phyloP scores from a whole-genome alignment of 73 alveolate species.

The Tetrahymena thermophila region DNA sequence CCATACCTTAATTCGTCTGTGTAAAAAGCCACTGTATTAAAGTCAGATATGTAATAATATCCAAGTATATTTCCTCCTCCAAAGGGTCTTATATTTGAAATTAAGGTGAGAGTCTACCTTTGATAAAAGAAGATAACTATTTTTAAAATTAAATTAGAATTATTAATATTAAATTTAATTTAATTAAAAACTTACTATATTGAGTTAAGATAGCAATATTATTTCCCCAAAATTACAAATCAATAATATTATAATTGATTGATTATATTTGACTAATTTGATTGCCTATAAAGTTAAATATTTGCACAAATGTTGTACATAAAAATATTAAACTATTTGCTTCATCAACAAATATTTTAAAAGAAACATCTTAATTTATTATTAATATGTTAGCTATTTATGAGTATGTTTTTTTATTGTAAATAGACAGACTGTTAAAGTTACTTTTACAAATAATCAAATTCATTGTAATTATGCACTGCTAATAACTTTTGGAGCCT shows the following conservation, averaged over 20 bases:
- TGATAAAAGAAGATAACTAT: neutral
- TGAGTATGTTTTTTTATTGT: neutral
- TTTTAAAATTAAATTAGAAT: no score
- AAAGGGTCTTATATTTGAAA: neutral
- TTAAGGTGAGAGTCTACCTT: neutral
- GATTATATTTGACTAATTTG: no score
- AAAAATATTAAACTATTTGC: neutral
- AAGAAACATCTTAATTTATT: no score
- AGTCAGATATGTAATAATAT: neutral
- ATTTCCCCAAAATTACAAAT: neutral
- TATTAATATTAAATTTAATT: no score
- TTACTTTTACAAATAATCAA: neutral
- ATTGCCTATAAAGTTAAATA: neutral
- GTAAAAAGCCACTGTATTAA: neutral
- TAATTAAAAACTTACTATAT: neutral
- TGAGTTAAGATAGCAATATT: neutral
- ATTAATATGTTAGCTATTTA: neutral
- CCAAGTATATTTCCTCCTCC: neutral
- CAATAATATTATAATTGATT: no score
- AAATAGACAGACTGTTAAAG: neutral
- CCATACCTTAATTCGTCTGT: neutral
- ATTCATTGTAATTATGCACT: neutral
- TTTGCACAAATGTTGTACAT: neutral
- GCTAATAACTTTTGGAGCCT: neutral
- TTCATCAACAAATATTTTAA: neutral